Base-by-base conservation (phyloP, 768 basidiomycete species). In the Tricholoma furcatifolium region DNA sequence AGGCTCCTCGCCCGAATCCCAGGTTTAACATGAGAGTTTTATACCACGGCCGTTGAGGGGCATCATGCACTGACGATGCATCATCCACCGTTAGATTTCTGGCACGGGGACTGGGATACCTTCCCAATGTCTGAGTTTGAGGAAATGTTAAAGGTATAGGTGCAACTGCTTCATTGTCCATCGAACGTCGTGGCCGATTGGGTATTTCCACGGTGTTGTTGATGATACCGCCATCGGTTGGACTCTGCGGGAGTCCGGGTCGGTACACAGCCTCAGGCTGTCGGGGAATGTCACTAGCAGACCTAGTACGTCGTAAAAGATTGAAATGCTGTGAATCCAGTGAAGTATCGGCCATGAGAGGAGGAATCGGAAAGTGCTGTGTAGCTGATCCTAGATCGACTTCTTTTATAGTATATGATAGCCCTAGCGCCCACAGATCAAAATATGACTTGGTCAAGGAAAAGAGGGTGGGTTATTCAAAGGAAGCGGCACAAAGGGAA, bases 1-100 rank as follows among this genome's bases (percentile, higher is more conserved):
- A 71, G 20, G 78, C 82, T 43, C 75, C 69, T 11, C 74, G 70
- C 6, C 86, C 85, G 47, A 81, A 61, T 3, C 85, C 85, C 38
- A 87, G 65, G 56, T 74, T 72, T 3, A 66, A 59, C 59, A 78
- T 65, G 15, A 63, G 23, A 47, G 67, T 68, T 32, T 44, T 48
- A 52, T 66, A 63, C 1, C 64, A 51, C 2, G 71, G 65, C 17
- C 23, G 62, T 27, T 51, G 54, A 62, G 62, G 64, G 51, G 54
- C 59, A 36, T 60, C 49, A 21, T 50, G 45, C 8, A 20, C 23
- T 8, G n/a, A 34, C 15, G 51, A 39, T 9, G 21, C 24, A 11
- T 30, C 46, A 20, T 43, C 41, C 6, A 21, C 23, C 14, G 30
- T 24, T 20, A 38, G 23, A 27, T 20, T 34, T 3, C 18, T 31